Evolutionary conservation across 1,284 basidiomycete genomes (phyloP).

Genomic region (Ganoderma lingzhi): DNA sequence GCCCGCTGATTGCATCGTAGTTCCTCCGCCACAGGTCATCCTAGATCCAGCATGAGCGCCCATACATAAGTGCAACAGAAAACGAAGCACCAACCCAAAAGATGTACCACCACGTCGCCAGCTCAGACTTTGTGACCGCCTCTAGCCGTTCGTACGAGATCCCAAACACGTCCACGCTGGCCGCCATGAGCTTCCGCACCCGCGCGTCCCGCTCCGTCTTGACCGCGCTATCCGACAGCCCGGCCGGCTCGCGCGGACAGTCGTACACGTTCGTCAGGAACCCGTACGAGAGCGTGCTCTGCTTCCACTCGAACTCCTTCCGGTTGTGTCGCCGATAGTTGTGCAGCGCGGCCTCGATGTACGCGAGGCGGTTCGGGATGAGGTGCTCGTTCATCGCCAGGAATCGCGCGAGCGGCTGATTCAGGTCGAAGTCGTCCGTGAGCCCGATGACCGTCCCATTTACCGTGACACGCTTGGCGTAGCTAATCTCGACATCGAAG

Average conservation of each 20-base stretch:
- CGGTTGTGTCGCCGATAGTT: conserved; percentile 63
- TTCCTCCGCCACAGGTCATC: conserved; percentile 81
- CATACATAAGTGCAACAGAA: not conserved
- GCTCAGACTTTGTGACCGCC: conserved; percentile 58
- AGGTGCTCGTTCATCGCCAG: conserved; percentile 66
- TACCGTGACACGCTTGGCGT: conserved; percentile 59
- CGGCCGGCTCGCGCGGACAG: conserved; percentile 53
- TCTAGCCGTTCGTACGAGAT: conserved; percentile 66
- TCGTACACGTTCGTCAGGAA: conserved; percentile 76
- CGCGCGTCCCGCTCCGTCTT: conserved; percentile 60
- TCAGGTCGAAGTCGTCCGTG: conserved; percentile 73
- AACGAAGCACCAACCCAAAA: conserved; percentile 67
- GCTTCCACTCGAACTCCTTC: conserved; percentile 64
- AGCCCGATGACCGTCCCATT: conserved; percentile 71
- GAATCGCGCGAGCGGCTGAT: conserved; percentile 69
- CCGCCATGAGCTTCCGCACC: conserved; percentile 61
- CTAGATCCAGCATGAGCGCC: conserved; percentile 42
- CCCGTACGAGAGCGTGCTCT: conserved; percentile 65
- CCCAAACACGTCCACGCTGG: conserved; percentile 57
- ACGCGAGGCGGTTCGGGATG: conserved; percentile 54
- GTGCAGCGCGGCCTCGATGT: conserved; percentile 58
- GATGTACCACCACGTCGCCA: conserved; percentile 84
- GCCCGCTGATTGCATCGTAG: conserved; percentile 57
- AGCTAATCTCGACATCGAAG: conserved; percentile 71
- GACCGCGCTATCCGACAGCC: conserved; percentile 55